These are phyloP conservation scores for Coix lacrymajobi DNA, from an alignment of 176 grass and related monocot genomes.

Conservation along the genomic window DNA sequence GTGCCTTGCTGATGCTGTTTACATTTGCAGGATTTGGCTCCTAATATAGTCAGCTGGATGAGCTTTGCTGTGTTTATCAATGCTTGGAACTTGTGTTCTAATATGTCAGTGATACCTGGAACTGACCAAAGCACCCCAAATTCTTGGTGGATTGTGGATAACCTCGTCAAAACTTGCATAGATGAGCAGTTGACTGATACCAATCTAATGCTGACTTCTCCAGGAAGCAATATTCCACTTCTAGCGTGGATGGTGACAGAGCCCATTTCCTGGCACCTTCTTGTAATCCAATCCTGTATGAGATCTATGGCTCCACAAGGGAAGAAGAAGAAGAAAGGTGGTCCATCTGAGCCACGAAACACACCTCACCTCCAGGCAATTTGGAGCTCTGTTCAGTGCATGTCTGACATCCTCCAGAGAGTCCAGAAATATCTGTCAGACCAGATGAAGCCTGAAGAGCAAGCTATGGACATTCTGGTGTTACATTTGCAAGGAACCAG, in stretches of 20 bases:
- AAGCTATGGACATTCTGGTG: conserved; percentile 56
- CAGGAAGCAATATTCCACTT: conserved; percentile 63
- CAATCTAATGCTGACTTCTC: conserved; percentile 39
- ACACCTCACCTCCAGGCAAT: conserved; percentile 53
- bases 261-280: conserved; percentile 84
- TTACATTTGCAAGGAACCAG: conserved; percentile 48
- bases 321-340: conserved; percentile 90
- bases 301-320: conserved; percentile 59
- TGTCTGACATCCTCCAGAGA: conserved; percentile 38
- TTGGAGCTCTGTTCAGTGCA: conserved; percentile 53
- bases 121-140: conserved; percentile 26
- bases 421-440: conserved; percentile 59
- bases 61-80: conserved; percentile 89
- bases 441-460: conserved; percentile 58
- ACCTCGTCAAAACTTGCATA: conserved; percentile 59
- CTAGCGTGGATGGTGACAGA: conserved; percentile 74
- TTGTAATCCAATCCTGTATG: conserved; percentile 67
- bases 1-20: background rate
- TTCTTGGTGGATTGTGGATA: conserved; percentile 78
- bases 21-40: conserved; percentile 60
- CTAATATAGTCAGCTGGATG: conserved; percentile 84
- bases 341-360: conserved; percentile 44
- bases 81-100: conserved; percentile 73
- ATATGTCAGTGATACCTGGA: conserved; percentile 27
- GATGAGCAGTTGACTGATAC: conserved; percentile 42